Conservation (phyloP, 768 basidiomycete genomes). For the Amanita pallidorosea region DNA sequence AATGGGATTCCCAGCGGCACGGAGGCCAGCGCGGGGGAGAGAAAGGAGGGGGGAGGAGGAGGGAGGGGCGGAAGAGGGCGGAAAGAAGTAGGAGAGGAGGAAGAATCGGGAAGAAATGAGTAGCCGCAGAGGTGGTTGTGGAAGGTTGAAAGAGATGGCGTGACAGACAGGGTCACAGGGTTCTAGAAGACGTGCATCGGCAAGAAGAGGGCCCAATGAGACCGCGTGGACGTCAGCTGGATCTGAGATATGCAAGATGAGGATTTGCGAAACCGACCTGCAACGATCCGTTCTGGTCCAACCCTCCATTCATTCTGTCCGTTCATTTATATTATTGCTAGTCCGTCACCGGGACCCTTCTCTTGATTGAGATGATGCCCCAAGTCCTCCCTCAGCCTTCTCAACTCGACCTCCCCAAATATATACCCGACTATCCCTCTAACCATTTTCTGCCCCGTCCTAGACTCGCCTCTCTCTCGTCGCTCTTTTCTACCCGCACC, state of each 20-base stretch:
- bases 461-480: conserved; percentile 15
- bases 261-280: conserved; percentile 8
- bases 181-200: conserved; percentile 24
- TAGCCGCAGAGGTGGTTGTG: conserved; percentile 11
- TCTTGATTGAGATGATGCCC: conserved; percentile 14
- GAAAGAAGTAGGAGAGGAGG: too few species aligned
- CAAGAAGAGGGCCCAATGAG: conserved; percentile 7
- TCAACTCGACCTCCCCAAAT: conserved; percentile 15
- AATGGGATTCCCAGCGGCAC: not conserved
- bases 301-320: conserved; percentile 8
- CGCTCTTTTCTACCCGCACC: conserved; percentile 7
- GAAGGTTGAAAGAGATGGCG: conserved; percentile 12
- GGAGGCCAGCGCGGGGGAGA: not conserved
- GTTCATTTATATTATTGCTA: conserved; percentile 11
- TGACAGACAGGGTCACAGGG: conserved; percentile 11
- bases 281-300: conserved; percentile 10
- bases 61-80: conserved; percentile 5
- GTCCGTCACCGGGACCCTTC: conserved; percentile 5
- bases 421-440: conserved; percentile 11
- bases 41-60: conserved; percentile 3
- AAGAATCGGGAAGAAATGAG: conserved; percentile 10
- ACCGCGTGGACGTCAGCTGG: conserved; percentile 21
- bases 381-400: conserved; percentile 13
- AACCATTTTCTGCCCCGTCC: conserved; percentile 11
- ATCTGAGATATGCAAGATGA: conserved; percentile 16